Base-by-base conservation (phyloP, 345 rosid genomes). In the Crucihimalaya himalaica region DNA sequence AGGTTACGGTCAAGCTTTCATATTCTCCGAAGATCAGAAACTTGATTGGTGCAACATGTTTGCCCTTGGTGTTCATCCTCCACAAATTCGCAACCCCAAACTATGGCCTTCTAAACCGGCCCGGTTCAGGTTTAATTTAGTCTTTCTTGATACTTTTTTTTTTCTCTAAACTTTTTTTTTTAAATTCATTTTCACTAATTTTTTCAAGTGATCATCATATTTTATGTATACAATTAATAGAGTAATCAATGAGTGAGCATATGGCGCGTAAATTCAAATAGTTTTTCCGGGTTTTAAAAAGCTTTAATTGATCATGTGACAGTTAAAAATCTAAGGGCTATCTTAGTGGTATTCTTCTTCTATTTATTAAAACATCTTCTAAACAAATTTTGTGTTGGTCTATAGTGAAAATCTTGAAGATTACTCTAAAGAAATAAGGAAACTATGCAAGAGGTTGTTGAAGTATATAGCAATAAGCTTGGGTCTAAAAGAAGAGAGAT, bases 31-130 rank as follows among this genome's bases (percentile, higher is more conserved):
- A 81, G 86, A 89, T 66, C 97, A 94, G 80, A 94, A 94, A 80
- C 84, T 94, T 53, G 98, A 94, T 68, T 94, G 98, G 98, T 91
- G 97, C 83, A 94, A 91, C 81, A 94, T 89, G 97, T 86, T 91
- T 77, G 97, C 97, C 25, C 97, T 94, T 66, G 98, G 97, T 39
- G 68, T 94, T 71, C 86, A 86, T 63, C 98, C 98, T 65, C 85
- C 80, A 63, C 79, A 11, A 62, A 84, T 94, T 34, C 82, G 93
- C 73, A 84, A 86, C 81, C 96, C 93, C 51, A 81, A 88, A 71
- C 78, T 91, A 3, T 91, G 98, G 98, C 98, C 97, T 20, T 67
- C 75, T 55, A 83, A 79, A 27, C 98, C 97, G 70, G 74, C 81
- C 32, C 74, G 80, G 27, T 91, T 94, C 87, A 85, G 93, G 98